phyloP scores from a whole-genome alignment of 345 rosid species.

The Raphanus sativus region DNA sequence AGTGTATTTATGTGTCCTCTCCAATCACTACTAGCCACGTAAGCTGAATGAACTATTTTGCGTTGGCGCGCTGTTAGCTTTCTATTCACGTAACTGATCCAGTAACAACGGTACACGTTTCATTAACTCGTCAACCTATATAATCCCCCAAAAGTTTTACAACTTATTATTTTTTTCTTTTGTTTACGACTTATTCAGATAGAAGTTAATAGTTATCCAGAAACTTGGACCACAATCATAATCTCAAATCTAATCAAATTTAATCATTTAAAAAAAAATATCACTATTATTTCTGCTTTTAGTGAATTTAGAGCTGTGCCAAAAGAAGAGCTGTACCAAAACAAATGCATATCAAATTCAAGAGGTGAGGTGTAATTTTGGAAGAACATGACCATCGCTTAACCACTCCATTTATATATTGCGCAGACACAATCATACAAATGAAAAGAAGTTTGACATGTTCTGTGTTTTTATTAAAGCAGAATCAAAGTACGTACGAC shows the following conservation, averaged over 20 bases:
- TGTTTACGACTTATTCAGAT: slow-evolving; percentile 6
- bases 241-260: not conserved
- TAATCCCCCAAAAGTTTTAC: not conserved
- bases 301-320: not conserved
- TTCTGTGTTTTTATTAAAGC: not conserved
- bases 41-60: not conserved
- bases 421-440: not conserved
- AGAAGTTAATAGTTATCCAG: slow-evolving; percentile 1
- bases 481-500: slow-evolving; percentile 7
- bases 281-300: not conserved
- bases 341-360: slow-evolving; percentile 11
- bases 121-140: not conserved
- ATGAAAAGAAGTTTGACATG: not conserved
- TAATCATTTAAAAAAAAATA: not conserved
- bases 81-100: slow-evolving; percentile 13
- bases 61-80: slow-evolving; percentile 18
- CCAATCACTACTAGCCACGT: slow-evolving; percentile 35
- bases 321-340: not conserved
- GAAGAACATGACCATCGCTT: slow-evolving; percentile 16
- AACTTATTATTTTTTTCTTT: not conserved
- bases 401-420: slow-evolving; percentile 19
- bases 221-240: not conserved
- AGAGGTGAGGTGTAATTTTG: slow-evolving; percentile 20
- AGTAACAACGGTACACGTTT: slow-evolving; percentile 23
- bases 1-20: slow-evolving; percentile 16